Evolutionary conservation across 164 flowering plant genomes (phyloP), one percentile per base, ranked within the genome.

Genomic region (Sedum album): DNA sequence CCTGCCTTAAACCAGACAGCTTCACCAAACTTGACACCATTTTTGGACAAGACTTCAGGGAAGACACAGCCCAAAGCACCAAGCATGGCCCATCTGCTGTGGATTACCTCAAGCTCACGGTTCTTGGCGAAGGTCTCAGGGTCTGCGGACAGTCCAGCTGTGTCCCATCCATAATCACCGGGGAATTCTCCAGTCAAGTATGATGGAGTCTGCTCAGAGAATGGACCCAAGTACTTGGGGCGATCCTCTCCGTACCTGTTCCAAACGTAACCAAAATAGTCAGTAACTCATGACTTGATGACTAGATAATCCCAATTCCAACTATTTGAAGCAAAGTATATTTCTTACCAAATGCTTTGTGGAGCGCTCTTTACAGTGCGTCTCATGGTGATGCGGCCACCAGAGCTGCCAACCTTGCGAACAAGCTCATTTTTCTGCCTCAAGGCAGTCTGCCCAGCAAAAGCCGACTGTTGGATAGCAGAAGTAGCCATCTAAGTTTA

Each of bases 111-210:
- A 11, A 44, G 48, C 48, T 44, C 48, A 17, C 48, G 48, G 48
- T 44, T 14, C 81, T 77, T 82, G 72, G 90, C 88, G 23, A 86
- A 86, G 6, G 90, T 86, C 77, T 86, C 88, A 0, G 90, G 88
- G 71, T 86, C 90, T 1, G 90, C 90, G 9, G 90, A 86, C 33
- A 86, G 57, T 0, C 88, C 90, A 8, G 90, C 90, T 9, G 90
- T 86, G 82, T 84, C 90, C 90, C 88, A 86, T 0, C 90, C 90
- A 20, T 84, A 86, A 75, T 86, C 87, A n/a, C 90, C 88, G 0
- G 90, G 88, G 84, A 82, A 86, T 68, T 41, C 48, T 44, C 48
- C 48, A 3, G 20, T 44, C 48, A 44, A 44, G 20, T 44, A 15
- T 44, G 46, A 13, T 41, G 3, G 48, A 44, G 48, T 44, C 20